Evolutionary conservation across 208 protist genomes (phyloP).

Genomic region (Leishmania arabica): DNA sequence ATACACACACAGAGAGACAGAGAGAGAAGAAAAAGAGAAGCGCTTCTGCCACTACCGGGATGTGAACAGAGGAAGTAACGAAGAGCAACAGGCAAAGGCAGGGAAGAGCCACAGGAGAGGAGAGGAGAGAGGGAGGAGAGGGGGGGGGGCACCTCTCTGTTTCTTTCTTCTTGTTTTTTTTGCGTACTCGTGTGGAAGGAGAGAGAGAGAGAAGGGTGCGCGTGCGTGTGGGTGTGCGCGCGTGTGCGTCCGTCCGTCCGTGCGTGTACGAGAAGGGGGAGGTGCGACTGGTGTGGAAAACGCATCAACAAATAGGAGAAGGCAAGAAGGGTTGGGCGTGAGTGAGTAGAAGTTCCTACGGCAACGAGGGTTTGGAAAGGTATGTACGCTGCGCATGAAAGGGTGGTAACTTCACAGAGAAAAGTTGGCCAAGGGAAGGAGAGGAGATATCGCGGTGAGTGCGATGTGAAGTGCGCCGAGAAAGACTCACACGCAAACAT

Average conservation of each 20-base stretch:
- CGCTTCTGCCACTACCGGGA: background rate
- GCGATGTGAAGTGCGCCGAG: background rate
- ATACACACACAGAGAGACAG: background rate
- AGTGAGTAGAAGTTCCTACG: background rate
- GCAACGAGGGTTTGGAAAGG: background rate
- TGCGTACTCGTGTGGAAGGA: background rate
- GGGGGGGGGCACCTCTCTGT: background rate
- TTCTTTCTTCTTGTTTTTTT: background rate
- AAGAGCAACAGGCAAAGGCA: background rate
- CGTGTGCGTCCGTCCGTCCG: background rate
- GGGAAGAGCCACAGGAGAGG: background rate
- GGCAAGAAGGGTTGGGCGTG: background rate
- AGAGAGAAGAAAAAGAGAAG: background rate
- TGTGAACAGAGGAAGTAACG: background rate
- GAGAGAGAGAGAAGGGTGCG: too few relatives aligned
- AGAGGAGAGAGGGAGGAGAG: too few relatives aligned
- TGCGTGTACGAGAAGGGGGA: too few relatives aligned
- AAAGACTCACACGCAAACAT: background rate
- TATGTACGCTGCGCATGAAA: background rate
- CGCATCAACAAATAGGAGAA: background rate
- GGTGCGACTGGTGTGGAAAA: background rate
- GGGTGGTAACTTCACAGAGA: background rate
- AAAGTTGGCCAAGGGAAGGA: background rate
- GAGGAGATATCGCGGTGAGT: background rate
- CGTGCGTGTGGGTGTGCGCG: background rate